Evolutionary conservation across 1,284 basidiomycete genomes (phyloP).

Genomic region (Fomes fomentarius): DNA sequence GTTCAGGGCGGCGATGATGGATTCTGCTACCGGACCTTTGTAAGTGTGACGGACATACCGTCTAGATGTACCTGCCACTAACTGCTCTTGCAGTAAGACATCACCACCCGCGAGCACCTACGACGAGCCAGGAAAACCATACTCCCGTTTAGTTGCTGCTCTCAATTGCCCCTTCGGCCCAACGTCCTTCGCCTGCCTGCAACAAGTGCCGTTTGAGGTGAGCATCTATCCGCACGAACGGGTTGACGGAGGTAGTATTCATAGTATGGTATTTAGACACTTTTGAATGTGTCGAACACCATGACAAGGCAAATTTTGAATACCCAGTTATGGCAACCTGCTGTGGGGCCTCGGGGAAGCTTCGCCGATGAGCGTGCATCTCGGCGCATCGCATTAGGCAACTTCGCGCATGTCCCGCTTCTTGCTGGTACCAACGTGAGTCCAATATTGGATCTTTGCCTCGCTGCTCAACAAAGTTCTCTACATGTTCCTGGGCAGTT

Average conservation of each 20-base stretch:
- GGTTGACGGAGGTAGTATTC: too few species aligned
- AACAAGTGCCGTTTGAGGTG: conserved; percentile 51
- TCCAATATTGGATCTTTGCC: too few species aligned
- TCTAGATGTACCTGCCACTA: too few species aligned
- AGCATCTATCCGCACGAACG: background rate
- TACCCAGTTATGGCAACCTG: conserved; percentile 59
- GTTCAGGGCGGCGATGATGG: conserved; percentile 57
- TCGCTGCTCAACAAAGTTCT: too few species aligned
- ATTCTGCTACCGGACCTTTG: conserved; percentile 61
- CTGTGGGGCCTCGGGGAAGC: conserved; percentile 56
- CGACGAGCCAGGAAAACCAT: conserved; percentile 59
- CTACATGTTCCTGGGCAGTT: conserved; percentile 42
- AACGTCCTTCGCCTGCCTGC: conserved; percentile 50
- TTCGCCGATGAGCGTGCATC: conserved; percentile 54
- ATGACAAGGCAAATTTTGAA: conserved; percentile 53
- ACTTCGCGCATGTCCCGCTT: conserved; percentile 58
- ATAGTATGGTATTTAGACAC: too few species aligned
- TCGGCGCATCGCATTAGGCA: conserved; percentile 45
- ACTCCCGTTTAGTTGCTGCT: conserved; percentile 46
- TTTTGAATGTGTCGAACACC: conserved; percentile 48
- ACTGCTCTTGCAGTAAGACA: conserved; percentile 53
- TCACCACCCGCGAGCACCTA: conserved; percentile 54
- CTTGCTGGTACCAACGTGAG: conserved; percentile 58
- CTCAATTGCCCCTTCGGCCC: conserved; percentile 49
- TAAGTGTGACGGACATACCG: conserved; percentile 30